These are phyloP conservation scores for Umbelopsis sp. DNA, from an alignment of 192 early-diverging fungal species.

Conservation along the genomic window DNA sequence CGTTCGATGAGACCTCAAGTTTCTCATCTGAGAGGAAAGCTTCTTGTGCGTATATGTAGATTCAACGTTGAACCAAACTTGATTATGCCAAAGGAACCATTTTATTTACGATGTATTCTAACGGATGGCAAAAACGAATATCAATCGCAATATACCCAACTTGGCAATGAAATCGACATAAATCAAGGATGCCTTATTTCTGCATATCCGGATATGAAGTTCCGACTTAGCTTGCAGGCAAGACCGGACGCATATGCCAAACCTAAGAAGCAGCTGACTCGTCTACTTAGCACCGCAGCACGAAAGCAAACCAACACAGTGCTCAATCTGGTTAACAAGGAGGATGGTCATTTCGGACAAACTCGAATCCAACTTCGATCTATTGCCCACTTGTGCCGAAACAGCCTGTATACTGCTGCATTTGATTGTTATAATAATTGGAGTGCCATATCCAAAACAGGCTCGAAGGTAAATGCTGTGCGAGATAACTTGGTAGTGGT, in stretches of 20 bases:
- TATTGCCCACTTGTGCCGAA: slow-evolving; percentile 9
- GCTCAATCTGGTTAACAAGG: slow-evolving; percentile 2
- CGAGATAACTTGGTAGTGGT: slow-evolving; percentile 4
- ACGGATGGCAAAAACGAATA: slow-evolving; percentile 16
- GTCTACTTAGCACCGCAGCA: neutral
- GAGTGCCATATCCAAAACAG: neutral
- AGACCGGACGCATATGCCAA: neutral
- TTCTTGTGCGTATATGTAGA: slow-evolving; percentile 2
- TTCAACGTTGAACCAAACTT: slow-evolving; percentile 8
- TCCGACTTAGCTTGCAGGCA: slow-evolving; percentile 3
- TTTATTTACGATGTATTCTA: slow-evolving; percentile 5
- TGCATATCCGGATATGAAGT: slow-evolving; percentile 7
- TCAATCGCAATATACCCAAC: slow-evolving; percentile 13
- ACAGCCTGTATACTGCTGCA: slow-evolving; percentile 6
- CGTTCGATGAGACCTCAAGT: neutral
- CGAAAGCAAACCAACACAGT: neutral
- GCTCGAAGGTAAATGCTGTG: neutral
- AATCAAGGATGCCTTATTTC: slow-evolving; percentile 8
- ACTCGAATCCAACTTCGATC: slow-evolving; percentile 6
- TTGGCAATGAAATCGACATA: slow-evolving; percentile 9
- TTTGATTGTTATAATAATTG: slow-evolving; percentile 14
- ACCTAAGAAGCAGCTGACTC: slow-evolving; percentile 8
- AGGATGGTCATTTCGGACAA: slow-evolving; percentile 7
- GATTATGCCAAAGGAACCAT: slow-evolving; percentile 4
- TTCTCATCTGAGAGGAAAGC: slow-evolving; percentile 1